Conservation (phyloP, 2,329 filamentous ascomycete species). For the Penicillium sp. region DNA sequence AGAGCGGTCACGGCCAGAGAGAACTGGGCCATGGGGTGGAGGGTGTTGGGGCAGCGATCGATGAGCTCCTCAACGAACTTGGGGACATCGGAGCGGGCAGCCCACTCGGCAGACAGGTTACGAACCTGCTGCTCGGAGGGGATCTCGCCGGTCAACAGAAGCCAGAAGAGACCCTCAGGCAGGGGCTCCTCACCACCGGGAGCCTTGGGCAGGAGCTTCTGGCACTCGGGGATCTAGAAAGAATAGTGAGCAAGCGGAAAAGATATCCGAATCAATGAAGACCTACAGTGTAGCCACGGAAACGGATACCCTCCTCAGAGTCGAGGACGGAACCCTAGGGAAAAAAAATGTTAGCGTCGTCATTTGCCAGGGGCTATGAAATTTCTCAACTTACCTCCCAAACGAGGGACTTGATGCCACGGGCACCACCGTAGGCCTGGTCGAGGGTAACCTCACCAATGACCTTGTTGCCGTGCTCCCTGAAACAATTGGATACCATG, state of each 20-base stretch:
- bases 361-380: neutral
- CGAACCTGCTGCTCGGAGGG: constrained; percentile 96
- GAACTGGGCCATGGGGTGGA: constrained; percentile 99
- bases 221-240: constrained; percentile 81
- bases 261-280: neutral
- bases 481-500: constrained; percentile 34
- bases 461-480: constrained; percentile 90
- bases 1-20: constrained; percentile 94
- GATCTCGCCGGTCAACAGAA: constrained; percentile 94
- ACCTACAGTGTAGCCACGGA: constrained; percentile 83
- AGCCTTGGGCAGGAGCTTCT: constrained; percentile 92
- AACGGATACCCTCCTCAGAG: constrained; percentile 96
- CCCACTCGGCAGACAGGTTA: constrained; percentile 96
- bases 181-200: constrained; percentile 94
- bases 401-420: constrained; percentile 95
- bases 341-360: constrained; percentile 3
- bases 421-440: constrained; percentile 98
- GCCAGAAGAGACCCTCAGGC: constrained; percentile 99
- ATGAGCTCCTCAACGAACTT: constrained; percentile 99
- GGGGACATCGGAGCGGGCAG: constrained; percentile 89
- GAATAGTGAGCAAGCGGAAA: constrained; percentile 15
- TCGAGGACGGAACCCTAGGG: constrained; percentile 79
- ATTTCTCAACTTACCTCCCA: constrained; percentile 60
- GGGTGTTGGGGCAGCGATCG: constrained; percentile 96
- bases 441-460: constrained; percentile 96